A percentile compares a stretch with the other conserved stretches of the same genome.
phyloP scores from a whole-genome alignment of 2,329 filamentous ascomycete genomes.

The Diaporthe helianthi region DNA sequence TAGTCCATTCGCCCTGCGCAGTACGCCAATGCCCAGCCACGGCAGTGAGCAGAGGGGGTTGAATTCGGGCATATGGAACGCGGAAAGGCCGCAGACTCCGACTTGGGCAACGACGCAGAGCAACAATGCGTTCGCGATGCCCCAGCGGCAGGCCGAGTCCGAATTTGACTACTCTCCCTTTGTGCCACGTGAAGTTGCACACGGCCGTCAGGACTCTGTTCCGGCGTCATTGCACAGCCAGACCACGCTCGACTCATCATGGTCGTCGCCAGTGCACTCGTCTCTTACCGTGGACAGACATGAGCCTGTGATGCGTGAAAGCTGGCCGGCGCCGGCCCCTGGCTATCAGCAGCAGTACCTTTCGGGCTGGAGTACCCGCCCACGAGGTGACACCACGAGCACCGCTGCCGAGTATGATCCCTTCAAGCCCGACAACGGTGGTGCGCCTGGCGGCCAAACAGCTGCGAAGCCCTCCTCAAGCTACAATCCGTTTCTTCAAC shows the following conservation, averaged over 20 bases:
- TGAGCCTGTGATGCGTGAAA: conserved; percentile 45
- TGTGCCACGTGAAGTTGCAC: conserved; percentile 43
- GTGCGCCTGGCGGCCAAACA: conserved; percentile 15
- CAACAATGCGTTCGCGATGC: conserved; percentile 8
- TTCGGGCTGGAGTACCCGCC: conserved; percentile 29
- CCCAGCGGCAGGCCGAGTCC: conserved; percentile 36
- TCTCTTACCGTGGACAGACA: conserved; percentile 39
- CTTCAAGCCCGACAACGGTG: conserved; percentile 36
- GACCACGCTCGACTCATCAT: conserved; percentile 45
- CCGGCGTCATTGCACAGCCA: conserved; percentile 46
- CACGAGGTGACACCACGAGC: conserved; percentile 37
- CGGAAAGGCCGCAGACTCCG: conserved; percentile 37
- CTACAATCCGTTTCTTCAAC: conserved; percentile 30
- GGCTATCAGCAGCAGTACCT: conserved; percentile 30
- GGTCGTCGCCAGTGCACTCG: conserved; percentile 43
- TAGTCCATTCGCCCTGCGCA: conserved; percentile 36
- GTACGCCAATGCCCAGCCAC: conserved; percentile 10
- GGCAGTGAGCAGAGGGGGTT: conserved; percentile 37
- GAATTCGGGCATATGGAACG: conserved; percentile 41
- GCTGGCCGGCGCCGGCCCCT: conserved; percentile 39
- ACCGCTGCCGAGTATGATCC: conserved; percentile 40
- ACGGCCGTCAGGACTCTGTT: conserved; percentile 42
- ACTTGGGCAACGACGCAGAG: conserved; percentile 22
- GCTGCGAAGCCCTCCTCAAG: conserved; percentile 1
- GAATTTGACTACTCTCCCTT: conserved; percentile 37